Percentiles rank a stretch among this genome's conserved stretches.
phyloP scores from a whole-genome alignment of 192 early-diverging fungal genomes.

The Spinellus fusiger region DNA sequence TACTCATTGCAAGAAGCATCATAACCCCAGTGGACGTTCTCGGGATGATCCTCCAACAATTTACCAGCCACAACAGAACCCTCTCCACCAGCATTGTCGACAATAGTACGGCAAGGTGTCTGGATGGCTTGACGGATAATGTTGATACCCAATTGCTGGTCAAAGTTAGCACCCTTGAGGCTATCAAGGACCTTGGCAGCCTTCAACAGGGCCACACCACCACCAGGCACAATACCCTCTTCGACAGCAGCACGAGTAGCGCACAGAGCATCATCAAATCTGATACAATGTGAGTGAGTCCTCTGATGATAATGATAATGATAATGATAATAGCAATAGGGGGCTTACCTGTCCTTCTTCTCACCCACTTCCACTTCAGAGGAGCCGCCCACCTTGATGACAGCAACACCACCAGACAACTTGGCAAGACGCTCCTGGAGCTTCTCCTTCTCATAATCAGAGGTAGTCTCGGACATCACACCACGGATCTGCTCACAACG shows the following conservation, averaged over 20 bases:
- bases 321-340: neutral
- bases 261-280: conserved; percentile 96
- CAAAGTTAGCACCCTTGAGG: conserved; percentile 95
- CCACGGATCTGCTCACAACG: conserved; percentile 97
- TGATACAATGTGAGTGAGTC: conserved; percentile 12
- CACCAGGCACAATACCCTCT: conserved; percentile 98
- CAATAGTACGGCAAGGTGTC: conserved; percentile 90
- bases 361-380: conserved; percentile 99
- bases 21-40: conserved; percentile 89
- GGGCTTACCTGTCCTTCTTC: conserved; percentile 82
- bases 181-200: conserved; percentile 74
- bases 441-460: conserved; percentile 99
- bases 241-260: conserved; percentile 99
- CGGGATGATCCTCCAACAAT: conserved; percentile 71
- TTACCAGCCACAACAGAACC: conserved; percentile 96
- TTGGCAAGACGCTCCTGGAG: conserved; percentile 99
- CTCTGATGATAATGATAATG: too few species aligned
- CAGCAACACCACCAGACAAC: conserved; percentile 96
- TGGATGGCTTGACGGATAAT: conserved; percentile 93
- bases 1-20: conserved; percentile 91
- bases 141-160: conserved; percentile 97
- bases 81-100: conserved; percentile 96
- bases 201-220: conserved; percentile 96
- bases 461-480: conserved; percentile 73
- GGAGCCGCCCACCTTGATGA: conserved; percentile 96